Base-by-base conservation (phyloP, 768 basidiomycete species). In the Leccinellum luteum region DNA sequence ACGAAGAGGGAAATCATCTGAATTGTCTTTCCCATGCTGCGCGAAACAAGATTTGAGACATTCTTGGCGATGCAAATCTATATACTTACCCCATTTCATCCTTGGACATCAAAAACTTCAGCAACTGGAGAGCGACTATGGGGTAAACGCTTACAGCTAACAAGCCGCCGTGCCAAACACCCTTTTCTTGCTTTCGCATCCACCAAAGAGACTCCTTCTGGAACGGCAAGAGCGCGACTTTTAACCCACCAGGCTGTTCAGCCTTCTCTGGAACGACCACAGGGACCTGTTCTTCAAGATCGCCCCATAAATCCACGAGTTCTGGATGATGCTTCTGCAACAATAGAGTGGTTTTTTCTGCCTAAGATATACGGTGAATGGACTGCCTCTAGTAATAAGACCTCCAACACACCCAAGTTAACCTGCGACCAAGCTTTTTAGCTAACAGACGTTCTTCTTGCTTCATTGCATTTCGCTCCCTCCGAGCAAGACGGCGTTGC, bases 161-260 rank as follows among this genome's bases (percentile, higher is more conserved):
- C 85, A 98, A 87, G 5, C 96, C 97, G 35, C 96, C 97, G 49
- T 79, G 77, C 92, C 95, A 98, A 2, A 85, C 74, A 7, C 90
- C 82, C 54, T 86, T 76, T 71, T 99, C 97, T 75, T 98, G 97
- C 67, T 92, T 81, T 63, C 85, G 83, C 93, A 99, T 96, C 97
- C 97, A 99, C 66, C 79, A 87, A 61, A 99, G 77, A 74, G 92
- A 93, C 75, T 99, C 97, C 52, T 83, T 85, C 71, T 99, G 97
- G 82, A 98, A 99, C 1, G 95, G 96, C 34, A 99, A 77, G 4
- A 99, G 81, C 0, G 82, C 85, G 51, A 92, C 81, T 70, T 93
- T 96, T 58, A 98, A 76, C n/a, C 85, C 86, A 2, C 75, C 76
- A 2, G 97, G 95, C 56, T 95, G 94, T 28, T 82, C 81, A 48